A percentile compares a stretch with the other conserved stretches of the same genome.
Evolutionary conservation across 768 basidiomycete genomes (phyloP).

Genomic region (Lactarius quietus): DNA sequence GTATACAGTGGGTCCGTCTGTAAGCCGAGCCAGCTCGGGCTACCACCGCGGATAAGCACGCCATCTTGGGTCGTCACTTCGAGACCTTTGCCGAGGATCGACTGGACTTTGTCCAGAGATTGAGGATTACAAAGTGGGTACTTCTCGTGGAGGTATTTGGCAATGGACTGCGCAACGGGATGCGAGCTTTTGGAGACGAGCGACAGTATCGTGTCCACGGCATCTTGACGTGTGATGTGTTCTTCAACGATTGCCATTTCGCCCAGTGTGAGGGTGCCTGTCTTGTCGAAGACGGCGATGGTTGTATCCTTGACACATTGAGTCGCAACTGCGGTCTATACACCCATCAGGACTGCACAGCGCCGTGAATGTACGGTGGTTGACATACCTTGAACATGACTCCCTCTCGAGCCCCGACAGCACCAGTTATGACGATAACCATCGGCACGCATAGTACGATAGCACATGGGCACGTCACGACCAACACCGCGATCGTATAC

Average conservation of each 20-base stretch:
- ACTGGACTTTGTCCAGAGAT: slow-evolving; percentile 25
- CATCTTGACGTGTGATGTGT: slow-evolving; percentile 29
- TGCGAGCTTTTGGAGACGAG: slow-evolving; percentile 37
- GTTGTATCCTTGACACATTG: slow-evolving; percentile 33
- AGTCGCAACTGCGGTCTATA: slow-evolving; percentile 15
- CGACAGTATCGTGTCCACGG: slow-evolving; percentile 29
- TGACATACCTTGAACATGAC: slow-evolving; percentile 33
- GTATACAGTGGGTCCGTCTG: slow-evolving; percentile 32
- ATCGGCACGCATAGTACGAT: slow-evolving; percentile 38
- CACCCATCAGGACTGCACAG: not conserved
- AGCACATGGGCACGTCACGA: slow-evolving; percentile 54
- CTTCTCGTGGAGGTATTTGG: slow-evolving; percentile 30
- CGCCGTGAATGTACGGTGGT: not conserved
- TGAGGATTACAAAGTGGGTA: slow-evolving; percentile 13
- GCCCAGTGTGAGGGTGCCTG: slow-evolving; percentile 51
- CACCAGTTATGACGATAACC: slow-evolving; percentile 36
- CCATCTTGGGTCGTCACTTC: slow-evolving; percentile 33
- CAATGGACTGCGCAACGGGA: slow-evolving; percentile 37
- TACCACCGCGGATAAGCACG: slow-evolving; percentile 37
- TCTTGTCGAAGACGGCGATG: slow-evolving; percentile 56
- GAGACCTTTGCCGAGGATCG: slow-evolving; percentile 38
- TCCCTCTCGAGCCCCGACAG: slow-evolving; percentile 33
- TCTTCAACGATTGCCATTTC: slow-evolving; percentile 39
- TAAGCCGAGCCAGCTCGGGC: slow-evolving; percentile 35
- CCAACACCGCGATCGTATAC: slow-evolving; percentile 49